Evolutionary conservation across 2,329 filamentous ascomycete genomes (phyloP).

Genomic region (Fusarium sp.): DNA sequence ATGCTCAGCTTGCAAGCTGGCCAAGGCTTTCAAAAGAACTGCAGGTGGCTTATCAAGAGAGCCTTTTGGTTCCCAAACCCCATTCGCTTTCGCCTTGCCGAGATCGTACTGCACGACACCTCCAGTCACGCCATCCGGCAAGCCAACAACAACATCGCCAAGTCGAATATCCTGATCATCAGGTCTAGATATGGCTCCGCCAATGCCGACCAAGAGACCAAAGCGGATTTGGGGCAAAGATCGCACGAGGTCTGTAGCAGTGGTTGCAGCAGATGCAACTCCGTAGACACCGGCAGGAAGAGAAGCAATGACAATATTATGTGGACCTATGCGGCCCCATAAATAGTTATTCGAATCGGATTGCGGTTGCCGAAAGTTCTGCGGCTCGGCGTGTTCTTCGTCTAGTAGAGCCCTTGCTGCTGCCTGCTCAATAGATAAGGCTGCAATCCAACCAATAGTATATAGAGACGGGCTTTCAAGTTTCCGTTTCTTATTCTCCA

Average conservation of each 20-base stretch:
- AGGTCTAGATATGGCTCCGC: constrained; percentile 52
- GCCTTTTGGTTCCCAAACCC: constrained; percentile 5
- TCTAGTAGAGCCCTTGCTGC: constrained; percentile 47
- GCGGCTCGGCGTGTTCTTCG: constrained; percentile 25
- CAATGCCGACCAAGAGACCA: constrained; percentile 53
- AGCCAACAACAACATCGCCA: constrained; percentile 47
- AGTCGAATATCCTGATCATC: constrained; percentile 41
- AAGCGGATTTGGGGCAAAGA: constrained; percentile 37
- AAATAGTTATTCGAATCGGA: constrained; percentile 46
- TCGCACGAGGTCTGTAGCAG: constrained; percentile 13
- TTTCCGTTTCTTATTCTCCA: not conserved
- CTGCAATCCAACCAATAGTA: constrained; percentile 46
- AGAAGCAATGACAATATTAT: constrained; percentile 47
- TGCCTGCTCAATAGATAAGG: constrained; percentile 42
- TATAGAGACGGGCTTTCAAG: constrained; percentile 12
- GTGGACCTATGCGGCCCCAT: constrained; percentile 40
- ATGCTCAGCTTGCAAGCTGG: constrained; percentile 23
- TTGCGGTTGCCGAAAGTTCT: constrained; percentile 8
- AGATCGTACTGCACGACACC: constrained; percentile 47
- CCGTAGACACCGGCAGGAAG: constrained; percentile 39
- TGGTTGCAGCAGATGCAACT: constrained; percentile 17
- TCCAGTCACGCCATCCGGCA: constrained; percentile 17
- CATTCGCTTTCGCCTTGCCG: constrained; percentile 15
- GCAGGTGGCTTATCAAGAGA: constrained; percentile 23
- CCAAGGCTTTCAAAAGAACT: constrained; percentile 25